Evolutionary conservation across 768 basidiomycete species (phyloP).

Genomic region (Mycena vitilis): DNA sequence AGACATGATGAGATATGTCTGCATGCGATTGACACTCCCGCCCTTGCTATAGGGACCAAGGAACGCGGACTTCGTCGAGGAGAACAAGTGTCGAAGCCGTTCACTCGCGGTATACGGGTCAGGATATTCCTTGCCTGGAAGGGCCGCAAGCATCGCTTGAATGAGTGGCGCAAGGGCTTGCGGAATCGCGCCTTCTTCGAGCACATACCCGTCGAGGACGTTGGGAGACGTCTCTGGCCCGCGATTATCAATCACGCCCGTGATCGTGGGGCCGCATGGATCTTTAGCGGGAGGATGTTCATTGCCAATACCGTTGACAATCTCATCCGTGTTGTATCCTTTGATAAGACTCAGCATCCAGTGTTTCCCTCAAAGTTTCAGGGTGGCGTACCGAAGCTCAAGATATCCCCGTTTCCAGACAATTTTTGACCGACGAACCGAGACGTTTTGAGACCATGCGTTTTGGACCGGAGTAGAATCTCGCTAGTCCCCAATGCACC

Average conservation of each 20-base stretch:
- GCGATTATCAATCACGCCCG: constrained; percentile 36
- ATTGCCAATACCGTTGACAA: constrained; percentile 34
- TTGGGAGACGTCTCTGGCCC: constrained; percentile 28
- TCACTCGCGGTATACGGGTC: constrained; percentile 9
- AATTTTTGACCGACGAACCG: constrained; percentile 32
- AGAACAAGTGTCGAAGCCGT: constrained; percentile 23
- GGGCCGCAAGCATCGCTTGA: constrained; percentile 35
- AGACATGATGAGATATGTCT: constrained; percentile 38
- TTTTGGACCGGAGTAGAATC: constrained; percentile 35
- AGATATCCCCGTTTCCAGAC: constrained; percentile 37
- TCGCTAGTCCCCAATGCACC: constrained; percentile 38
- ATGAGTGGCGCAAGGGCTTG: constrained; percentile 33
- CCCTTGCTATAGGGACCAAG: constrained; percentile 32
- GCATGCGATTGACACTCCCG: constrained; percentile 34
- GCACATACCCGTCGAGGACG: constrained; percentile 36
- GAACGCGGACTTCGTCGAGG: constrained; percentile 23
- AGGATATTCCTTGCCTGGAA: constrained; percentile 28
- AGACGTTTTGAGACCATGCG: constrained; percentile 29
- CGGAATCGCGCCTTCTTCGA: constrained; percentile 38
- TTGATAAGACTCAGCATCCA: not conserved
- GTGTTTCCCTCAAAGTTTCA: not conserved
- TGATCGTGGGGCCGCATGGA: constrained; percentile 37
- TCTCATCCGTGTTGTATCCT: constrained; percentile 37
- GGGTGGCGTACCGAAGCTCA: constrained; percentile 32
- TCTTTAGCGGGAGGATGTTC: constrained; percentile 21